A percentile compares a stretch with the other conserved stretches of the same genome.
These are phyloP conservation scores for Coleophoma crateriformis DNA, from an alignment of 2,329 filamentous ascomycete genomes.

Conservation along the genomic window DNA sequence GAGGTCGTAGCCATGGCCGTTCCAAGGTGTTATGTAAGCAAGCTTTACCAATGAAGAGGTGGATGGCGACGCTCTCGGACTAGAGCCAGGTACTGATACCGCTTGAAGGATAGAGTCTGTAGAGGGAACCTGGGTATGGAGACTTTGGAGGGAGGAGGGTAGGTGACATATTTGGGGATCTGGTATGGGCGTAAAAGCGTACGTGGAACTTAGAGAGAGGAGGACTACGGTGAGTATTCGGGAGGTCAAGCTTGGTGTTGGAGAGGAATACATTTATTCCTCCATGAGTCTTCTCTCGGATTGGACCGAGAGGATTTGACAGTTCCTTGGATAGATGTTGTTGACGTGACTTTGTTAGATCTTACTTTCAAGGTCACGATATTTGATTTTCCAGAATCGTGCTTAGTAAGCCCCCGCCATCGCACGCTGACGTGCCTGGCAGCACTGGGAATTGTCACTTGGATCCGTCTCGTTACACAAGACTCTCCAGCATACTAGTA, in stretches of 20 bases:
- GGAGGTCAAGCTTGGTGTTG: background rate
- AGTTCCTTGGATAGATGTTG: background rate
- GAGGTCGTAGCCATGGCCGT: slow-evolving; percentile 1
- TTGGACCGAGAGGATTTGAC: background rate
- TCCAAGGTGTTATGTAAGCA: slow-evolving; percentile 1
- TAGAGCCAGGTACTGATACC: background rate
- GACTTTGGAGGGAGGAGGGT: background rate
- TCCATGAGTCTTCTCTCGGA: background rate
- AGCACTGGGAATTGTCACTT: too few relatives aligned
- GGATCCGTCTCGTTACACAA: too few relatives aligned
- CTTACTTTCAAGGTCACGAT: background rate
- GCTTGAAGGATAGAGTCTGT: background rate
- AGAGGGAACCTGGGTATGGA: background rate
- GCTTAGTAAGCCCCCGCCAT: background rate
- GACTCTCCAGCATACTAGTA: too few relatives aligned
- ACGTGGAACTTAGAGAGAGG: background rate
- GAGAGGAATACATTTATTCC: background rate
- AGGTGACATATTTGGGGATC: background rate
- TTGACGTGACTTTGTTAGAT: background rate
- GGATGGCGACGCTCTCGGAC: background rate
- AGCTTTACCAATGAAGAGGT: background rate
- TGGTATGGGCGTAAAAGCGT: background rate
- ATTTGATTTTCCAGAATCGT: background rate
- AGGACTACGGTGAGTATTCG: background rate
- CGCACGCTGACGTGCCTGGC: background rate